phyloP scores from a whole-genome alignment of 805 yeast genomes.

The Saturnispora gosingensis region DNA sequence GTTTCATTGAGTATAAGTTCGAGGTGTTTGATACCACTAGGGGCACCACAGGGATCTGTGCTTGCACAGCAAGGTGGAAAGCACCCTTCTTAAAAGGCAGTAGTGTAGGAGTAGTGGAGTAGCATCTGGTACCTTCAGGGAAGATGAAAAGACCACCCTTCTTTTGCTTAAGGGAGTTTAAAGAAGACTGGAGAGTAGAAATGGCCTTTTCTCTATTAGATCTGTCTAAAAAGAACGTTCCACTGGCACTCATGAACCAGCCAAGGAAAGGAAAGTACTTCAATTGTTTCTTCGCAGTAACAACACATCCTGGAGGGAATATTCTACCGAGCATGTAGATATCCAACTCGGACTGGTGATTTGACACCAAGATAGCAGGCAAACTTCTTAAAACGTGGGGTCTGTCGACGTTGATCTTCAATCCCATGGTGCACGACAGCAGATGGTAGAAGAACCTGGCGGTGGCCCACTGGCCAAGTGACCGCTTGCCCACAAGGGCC shows the following conservation, averaged over 20 bases:
- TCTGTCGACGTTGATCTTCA: constrained; percentile 60
- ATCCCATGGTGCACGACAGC: constrained; percentile 55
- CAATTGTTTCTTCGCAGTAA: constrained; percentile 82
- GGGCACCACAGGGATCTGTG: constrained; percentile 83
- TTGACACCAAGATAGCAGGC: constrained; percentile 77
- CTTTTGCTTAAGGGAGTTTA: constrained; percentile 46
- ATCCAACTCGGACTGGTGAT: constrained; percentile 89
- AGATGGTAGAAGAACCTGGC: constrained; percentile 71
- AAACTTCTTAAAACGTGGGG: constrained; percentile 46
- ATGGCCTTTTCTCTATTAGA: constrained; percentile 67
- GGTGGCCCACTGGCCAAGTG: constrained; percentile 80
- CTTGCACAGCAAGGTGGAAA: constrained; percentile 93
- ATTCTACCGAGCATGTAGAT: constrained; percentile 70
- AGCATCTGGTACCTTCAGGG: constrained; percentile 97
- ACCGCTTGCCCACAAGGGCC: constrained; percentile 61
- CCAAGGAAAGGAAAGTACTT: constrained; percentile 86
- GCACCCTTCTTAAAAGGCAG: constrained; percentile 96
- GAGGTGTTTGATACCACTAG: constrained; percentile 82
- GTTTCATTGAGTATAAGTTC: constrained; percentile 50
- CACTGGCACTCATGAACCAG: constrained; percentile 91
- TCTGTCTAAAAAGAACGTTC: constrained; percentile 87
- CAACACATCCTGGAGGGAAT: constrained; percentile 83
- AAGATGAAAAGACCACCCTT: constrained; percentile 79
- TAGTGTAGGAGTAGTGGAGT: constrained; percentile 53
- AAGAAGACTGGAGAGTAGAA: constrained; percentile 62